Evolutionary conservation across 176 grass and related monocot species (phyloP), one percentile per base, ranked within the genome.

Genomic region (Pharus latifolius): DNA sequence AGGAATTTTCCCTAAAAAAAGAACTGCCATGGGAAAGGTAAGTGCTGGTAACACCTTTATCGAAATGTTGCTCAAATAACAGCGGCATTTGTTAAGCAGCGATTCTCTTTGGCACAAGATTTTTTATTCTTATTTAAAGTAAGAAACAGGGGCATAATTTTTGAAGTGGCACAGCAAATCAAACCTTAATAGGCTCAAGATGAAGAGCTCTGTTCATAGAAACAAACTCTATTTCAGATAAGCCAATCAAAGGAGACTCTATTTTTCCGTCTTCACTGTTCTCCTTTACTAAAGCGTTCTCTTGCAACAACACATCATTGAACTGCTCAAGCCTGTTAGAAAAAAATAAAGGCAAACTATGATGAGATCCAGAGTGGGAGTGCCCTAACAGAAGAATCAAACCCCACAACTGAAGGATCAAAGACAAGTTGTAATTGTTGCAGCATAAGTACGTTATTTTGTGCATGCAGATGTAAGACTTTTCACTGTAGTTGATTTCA

Each of bases 261-360:
- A 76, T 7, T 24, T 77, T 64, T 76, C 60, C 58, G 23, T 50
- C 30, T 65, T 32, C 10, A 7, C 25, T 58, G 42, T 63, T 26
- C 79, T 80, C 79, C 49, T 90, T 56, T 52, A 85, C 70, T 59
- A 88, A 56, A 61, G 51, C 11, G 63, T 98, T 98, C 67, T 93
- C 87, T 93, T 98, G 90, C 73, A 80, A 73, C 46, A 98, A 80
- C 42, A 98, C 49, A 69, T 93, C 95, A 76, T 98, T 98, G 66
- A 98, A 98, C 30, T 94, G 95, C 75, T 93, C 95, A 18, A 98
- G 87, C 75, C 95, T 98, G 73, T 74, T 42, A 72, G 25, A 38
- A 72, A 23, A 73, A 2, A 68, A 67, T 20, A 42, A 16, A 66
- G 44, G 9, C 11, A 70, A 62, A 89, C 40, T 44, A 52, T 49